Conservation (phyloP, 495 filamentous ascomycete species). For the Penicillium pancosmium region DNA sequence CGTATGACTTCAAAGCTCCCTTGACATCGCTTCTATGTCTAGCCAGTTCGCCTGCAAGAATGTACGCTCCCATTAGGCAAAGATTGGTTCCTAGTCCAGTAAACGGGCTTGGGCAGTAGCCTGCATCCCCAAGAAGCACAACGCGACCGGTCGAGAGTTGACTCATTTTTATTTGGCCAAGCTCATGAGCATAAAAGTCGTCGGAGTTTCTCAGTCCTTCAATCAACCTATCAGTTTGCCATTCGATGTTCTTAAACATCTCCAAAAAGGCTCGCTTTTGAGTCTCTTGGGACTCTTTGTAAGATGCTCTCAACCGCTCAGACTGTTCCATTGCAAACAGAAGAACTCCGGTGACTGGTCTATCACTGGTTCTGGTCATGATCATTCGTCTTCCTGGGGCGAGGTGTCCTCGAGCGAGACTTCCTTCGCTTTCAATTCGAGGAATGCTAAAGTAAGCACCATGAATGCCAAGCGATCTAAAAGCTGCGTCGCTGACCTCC, state of each 20-base stretch:
- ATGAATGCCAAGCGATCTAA: conserved; percentile 31
- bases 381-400: conserved; percentile 23
- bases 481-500: conserved; percentile 19
- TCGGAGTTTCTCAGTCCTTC: conserved; percentile 39
- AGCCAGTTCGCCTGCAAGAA: conserved; percentile 55
- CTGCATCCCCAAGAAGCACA: conserved; percentile 59
- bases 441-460: conserved; percentile 46
- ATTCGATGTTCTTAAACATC: conserved; percentile 47
- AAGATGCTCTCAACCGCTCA: neutral
- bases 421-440: conserved; percentile 31
- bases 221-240: conserved; percentile 44
- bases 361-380: neutral
- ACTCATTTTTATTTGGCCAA: conserved; percentile 44
- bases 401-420: conserved; percentile 35
- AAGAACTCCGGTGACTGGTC: conserved; percentile 4
- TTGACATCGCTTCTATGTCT: conserved; percentile 9
- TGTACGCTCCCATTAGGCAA: conserved; percentile 52
- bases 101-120: conserved; percentile 48
- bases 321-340: conserved; percentile 8
- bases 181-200: conserved; percentile 52
- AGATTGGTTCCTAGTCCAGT: conserved; percentile 54
- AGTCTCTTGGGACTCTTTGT: neutral
- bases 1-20: conserved; percentile 44
- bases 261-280: conserved; percentile 44
- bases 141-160: conserved; percentile 49